phyloP scores from a whole-genome alignment of 495 filamentous ascomycete species.

The Penicillium coprophilum region DNA sequence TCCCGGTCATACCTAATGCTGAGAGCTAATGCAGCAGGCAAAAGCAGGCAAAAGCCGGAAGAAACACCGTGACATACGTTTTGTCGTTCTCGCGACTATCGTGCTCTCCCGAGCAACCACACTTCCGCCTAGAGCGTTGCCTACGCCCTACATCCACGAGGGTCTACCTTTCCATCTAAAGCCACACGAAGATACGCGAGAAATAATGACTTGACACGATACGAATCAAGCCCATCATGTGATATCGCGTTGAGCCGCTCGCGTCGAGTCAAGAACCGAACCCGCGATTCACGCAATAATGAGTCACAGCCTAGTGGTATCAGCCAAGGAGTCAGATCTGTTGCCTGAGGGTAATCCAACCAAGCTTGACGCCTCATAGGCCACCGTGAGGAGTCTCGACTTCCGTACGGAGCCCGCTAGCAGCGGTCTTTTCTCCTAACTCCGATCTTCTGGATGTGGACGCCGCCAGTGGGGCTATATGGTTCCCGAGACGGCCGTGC shows the following conservation, averaged over 20 bases:
- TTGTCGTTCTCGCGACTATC: not conserved
- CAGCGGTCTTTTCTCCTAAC: constrained; percentile 5
- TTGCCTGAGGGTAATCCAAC: not conserved
- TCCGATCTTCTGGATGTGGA: constrained; percentile 7
- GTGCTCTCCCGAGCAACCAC: not conserved
- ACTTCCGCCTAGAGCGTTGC: not conserved
- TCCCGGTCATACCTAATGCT: not conserved
- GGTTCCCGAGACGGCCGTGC: constrained; percentile 3
- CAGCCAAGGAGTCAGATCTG: not conserved
- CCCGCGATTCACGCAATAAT: constrained; percentile 3
- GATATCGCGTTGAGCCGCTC: constrained; percentile 6
- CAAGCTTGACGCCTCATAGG: not conserved
- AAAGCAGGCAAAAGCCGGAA: no score
- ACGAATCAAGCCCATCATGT: not conserved
- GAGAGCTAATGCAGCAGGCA: not conserved
- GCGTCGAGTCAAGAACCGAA: not conserved
- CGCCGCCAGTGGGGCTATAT: not conserved
- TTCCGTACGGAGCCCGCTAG: not conserved
- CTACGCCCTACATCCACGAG: not conserved
- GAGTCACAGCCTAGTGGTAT: constrained; percentile 9
- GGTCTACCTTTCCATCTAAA: not conserved
- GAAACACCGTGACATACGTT: not conserved
- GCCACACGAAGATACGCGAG: not conserved
- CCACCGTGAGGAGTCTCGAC: not conserved
- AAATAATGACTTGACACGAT: not conserved